Evolutionary conservation across 164 flowering plant genomes (phyloP), one percentile per base, ranked within the genome.

Genomic region (Nelumbo lutea): DNA sequence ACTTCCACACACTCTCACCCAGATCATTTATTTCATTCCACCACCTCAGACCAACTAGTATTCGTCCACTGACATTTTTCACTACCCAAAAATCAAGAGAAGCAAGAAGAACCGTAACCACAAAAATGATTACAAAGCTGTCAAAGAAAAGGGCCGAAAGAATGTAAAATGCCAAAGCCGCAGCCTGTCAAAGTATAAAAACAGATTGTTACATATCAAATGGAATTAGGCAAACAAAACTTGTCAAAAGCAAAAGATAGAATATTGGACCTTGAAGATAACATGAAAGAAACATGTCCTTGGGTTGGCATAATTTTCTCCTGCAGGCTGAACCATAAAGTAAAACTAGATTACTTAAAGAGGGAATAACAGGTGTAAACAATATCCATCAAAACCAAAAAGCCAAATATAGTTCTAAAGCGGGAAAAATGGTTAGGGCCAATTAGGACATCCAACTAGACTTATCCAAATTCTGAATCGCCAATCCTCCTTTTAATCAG

Each of bases 61-160:
- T 88, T 5, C 89, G 84, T 43, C 93, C 89, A 75, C 87, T 88
- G 42, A 88, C 88, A 81, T 88, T 88, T 79, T 87, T 88, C 15
- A 88, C 93, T 2, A 88, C 90, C 93, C 93, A 88, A 74, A 88
- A 88, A 67, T 85, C 91, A 70, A 88, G 84, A 63, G 93, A 87
- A 72, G 90, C 76, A 39, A 87, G 87, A 71, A 88, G 82, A 61
- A 85, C 90, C 60, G 90, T 87, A 56, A 87, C 84, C 79, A 88
- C 93, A 71, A 88, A 88, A 50, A 88, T 83, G 69, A 88, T 87
- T 72, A 88, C 91, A 75, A 85, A 88, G 76, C 63, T 88, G 64
- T 83, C 68, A 43, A 84, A 43, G 65, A 88, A 87, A 10, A 88
- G 84, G 39, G 88, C 75, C 50, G 88, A 88, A 14, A 88, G 88